These are phyloP conservation scores for Talaromyces rugulosus DNA, from an alignment of 2,329 filamentous ascomycete species.

Conservation along the genomic window DNA sequence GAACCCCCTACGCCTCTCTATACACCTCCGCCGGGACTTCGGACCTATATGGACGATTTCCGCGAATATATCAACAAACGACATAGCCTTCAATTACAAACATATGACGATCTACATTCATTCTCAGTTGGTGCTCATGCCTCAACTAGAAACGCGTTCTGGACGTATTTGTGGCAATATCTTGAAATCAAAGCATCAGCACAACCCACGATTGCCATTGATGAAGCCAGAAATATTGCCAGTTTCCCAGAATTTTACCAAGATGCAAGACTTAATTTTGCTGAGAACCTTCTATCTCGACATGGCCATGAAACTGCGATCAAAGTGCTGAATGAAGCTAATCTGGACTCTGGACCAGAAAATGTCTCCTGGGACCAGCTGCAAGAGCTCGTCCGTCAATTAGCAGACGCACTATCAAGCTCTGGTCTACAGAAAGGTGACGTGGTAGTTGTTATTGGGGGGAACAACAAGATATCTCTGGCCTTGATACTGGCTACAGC, in stretches of 20 bases:
- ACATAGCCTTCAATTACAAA: not conserved
- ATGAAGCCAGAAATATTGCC: not conserved
- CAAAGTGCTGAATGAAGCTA: not conserved
- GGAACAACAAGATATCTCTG: not conserved
- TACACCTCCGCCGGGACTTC: not conserved
- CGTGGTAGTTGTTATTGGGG: not conserved
- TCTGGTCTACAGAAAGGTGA: not conserved
- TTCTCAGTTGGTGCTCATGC: not conserved
- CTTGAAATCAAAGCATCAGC: conserved; percentile 4
- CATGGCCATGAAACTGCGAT: not conserved
- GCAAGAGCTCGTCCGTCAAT: not conserved
- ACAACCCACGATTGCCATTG: not conserved
- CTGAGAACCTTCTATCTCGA: not conserved
- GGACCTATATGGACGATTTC: conserved; percentile 1
- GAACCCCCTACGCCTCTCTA: not conserved
- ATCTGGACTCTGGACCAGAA: not conserved
- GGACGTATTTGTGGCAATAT: conserved; percentile 2
- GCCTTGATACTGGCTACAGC: not conserved
- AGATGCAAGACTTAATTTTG: not conserved
- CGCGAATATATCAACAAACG: conserved; percentile 2
- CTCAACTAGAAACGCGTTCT: conserved; percentile 1
- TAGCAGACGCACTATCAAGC: not conserved
- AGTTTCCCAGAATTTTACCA: not conserved
- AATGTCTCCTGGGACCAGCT: conserved; percentile 1
- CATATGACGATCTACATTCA: conserved; percentile 1